These are phyloP conservation scores for Pseudocercospora musae DNA, from an alignment of 2,329 filamentous ascomycete genomes.

Conservation along the genomic window DNA sequence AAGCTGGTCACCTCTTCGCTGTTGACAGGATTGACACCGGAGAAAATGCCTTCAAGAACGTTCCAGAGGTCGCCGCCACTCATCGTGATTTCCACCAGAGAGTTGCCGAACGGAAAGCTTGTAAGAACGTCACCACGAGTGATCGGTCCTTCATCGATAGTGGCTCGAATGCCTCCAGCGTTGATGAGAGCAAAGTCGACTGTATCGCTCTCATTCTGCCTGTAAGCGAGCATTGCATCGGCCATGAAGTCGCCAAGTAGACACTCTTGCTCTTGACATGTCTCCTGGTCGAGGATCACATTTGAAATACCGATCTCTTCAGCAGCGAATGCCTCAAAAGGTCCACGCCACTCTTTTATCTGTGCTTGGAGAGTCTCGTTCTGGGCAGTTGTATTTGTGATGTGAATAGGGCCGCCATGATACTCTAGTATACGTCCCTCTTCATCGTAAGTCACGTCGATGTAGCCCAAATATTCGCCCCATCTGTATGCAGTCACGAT, in stretches of 20 bases:
- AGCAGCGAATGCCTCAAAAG: constrained; percentile 59
- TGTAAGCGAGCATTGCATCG: constrained; percentile 60
- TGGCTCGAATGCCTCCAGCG: constrained; percentile 61
- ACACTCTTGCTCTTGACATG: constrained; percentile 59
- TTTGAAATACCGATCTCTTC: constrained; percentile 56
- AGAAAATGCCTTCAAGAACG: constrained; percentile 58
- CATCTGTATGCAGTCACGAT: constrained; percentile 64
- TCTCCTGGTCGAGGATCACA: constrained; percentile 57
- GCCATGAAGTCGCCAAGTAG: constrained; percentile 43
- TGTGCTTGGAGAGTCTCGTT: constrained; percentile 57
- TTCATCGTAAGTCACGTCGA: constrained; percentile 61
- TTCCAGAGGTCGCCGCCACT: constrained; percentile 55
- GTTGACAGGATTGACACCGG: constrained; percentile 55
- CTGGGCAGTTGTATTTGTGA: constrained; percentile 59
- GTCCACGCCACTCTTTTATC: constrained; percentile 57
- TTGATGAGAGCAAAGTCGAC: constrained; percentile 61
- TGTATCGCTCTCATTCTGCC: constrained; percentile 47
- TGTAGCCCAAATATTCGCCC: constrained; percentile 67
- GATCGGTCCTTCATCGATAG: constrained; percentile 59
- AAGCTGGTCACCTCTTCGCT: constrained; percentile 54
- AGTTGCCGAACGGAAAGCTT: constrained; percentile 64
- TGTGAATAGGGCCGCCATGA: constrained; percentile 61
- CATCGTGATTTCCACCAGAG: constrained; percentile 57
- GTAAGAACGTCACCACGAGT: constrained; percentile 63
- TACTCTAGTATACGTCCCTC: constrained; percentile 61